Percentiles rank a stretch among this genome's conserved stretches.
Evolutionary conservation across 192 early-diverging fungal genomes (phyloP).

Genomic region (Coemansia sp.): DNA sequence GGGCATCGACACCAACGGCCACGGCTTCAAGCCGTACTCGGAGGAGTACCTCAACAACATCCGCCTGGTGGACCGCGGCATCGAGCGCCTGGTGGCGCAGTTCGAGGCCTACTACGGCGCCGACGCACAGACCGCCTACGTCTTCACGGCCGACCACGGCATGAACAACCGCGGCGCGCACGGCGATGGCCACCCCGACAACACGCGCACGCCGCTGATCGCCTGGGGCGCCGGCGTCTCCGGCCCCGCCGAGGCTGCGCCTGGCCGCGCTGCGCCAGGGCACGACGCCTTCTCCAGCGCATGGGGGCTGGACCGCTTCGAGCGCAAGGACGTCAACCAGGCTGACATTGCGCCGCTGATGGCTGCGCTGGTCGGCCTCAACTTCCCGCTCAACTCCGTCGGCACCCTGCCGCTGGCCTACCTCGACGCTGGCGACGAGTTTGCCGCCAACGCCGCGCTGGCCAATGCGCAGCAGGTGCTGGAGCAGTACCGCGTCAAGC

Average conservation of each 20-base stretch:
- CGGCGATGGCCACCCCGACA: conserved; percentile 95
- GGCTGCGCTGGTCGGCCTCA: conserved; percentile 83
- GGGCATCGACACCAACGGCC: conserved; percentile 94
- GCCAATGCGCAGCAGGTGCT: conserved; percentile 84
- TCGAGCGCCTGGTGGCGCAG: conserved; percentile 66
- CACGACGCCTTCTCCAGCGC: conserved; percentile 72
- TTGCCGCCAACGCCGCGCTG: conserved; percentile 74
- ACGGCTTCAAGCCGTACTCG: conserved; percentile 81
- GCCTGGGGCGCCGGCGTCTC: conserved; percentile 94
- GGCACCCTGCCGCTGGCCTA: conserved; percentile 84
- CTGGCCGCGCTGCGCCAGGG: conserved; percentile 55
- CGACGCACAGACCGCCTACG: conserved; percentile 81
- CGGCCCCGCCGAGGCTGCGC: conserved; percentile 35
- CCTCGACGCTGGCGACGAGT: conserved; percentile 67
- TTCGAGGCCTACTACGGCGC: conserved; percentile 74
- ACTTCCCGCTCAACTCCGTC: conserved; percentile 92
- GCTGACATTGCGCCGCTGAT: conserved; percentile 97
- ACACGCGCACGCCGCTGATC: conserved; percentile 91
- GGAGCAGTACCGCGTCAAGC: conserved; percentile 85
- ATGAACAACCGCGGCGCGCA: conserved; percentile 93
- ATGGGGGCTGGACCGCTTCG: conserved; percentile 67
- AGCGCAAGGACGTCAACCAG: conserved; percentile 84
- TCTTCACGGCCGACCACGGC: conserved; percentile 96
- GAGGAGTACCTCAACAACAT: conserved; percentile 88
- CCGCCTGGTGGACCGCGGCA: conserved; percentile 73